Conservation (phyloP, 2,329 filamentous ascomycete species). For the Juglanconis juglandina region DNA sequence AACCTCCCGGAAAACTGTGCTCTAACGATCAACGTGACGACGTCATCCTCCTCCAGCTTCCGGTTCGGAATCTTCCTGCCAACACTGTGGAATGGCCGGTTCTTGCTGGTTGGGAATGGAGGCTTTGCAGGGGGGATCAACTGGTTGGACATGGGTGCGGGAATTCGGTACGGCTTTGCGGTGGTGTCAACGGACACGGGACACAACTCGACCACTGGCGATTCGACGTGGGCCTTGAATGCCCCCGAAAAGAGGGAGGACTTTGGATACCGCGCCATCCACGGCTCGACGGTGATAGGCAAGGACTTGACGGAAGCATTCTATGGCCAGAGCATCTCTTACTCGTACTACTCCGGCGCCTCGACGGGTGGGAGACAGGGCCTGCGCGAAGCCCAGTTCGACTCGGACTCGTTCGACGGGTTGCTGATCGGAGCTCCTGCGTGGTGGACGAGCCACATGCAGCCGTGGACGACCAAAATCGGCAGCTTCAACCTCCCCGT, state of each 20-base stretch:
- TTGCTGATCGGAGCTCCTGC: conserved; percentile 49
- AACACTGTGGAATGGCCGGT: conserved; percentile 32
- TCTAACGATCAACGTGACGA: conserved; percentile 32
- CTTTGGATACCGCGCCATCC: conserved; percentile 41
- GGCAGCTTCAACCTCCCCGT: conserved; percentile 43
- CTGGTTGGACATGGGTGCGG: conserved; percentile 28
- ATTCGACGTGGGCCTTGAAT: conserved; percentile 37
- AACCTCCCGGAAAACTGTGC: conserved; percentile 37
- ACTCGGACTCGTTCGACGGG: conserved; percentile 56
- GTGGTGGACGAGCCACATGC: conserved; percentile 40
- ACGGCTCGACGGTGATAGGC: conserved; percentile 46
- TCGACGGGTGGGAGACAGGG: conserved; percentile 60
- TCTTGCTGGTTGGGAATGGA: conserved; percentile 37
- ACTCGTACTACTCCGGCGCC: conserved; percentile 55
- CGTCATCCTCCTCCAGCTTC: conserved; percentile 30
- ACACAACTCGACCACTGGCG: conserved; percentile 30
- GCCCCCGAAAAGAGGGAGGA: conserved; percentile 34
- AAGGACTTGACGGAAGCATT: conserved; percentile 48
- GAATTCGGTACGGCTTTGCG: conserved; percentile 37
- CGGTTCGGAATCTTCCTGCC: conserved; percentile 39
- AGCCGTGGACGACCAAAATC: conserved; percentile 34
- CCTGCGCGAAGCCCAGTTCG: conserved; percentile 48
- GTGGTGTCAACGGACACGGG: conserved; percentile 43
- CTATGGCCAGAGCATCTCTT: conserved; percentile 40
- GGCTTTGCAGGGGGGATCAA: conserved; percentile 34